These are phyloP conservation scores for Hyparrhenia diplandra DNA, from an alignment of 176 grass and related monocot genomes.

Conservation along the genomic window DNA sequence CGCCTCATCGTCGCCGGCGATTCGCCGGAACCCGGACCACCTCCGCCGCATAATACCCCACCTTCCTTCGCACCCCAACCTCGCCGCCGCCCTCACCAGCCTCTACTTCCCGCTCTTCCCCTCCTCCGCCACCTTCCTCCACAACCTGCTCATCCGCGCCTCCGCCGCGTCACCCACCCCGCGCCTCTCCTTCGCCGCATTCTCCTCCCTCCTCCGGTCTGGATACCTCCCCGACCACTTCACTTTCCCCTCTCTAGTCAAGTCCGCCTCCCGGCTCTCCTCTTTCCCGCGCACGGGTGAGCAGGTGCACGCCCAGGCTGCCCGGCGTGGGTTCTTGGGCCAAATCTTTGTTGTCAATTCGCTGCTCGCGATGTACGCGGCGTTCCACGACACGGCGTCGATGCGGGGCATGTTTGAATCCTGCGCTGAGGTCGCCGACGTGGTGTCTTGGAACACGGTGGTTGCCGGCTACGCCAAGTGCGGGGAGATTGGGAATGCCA, in stretches of 20 bases:
- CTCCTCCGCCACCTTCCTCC: constrained; percentile 55
- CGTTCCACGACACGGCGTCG: constrained; percentile 43
- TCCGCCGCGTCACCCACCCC: constrained; percentile 28
- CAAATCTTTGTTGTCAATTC: constrained; percentile 56
- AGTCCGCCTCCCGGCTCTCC: constrained; percentile 35
- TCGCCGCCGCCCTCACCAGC: constrained; percentile 36
- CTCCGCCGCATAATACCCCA: constrained; percentile 42
- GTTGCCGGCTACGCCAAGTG: constrained; percentile 46
- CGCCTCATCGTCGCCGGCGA: constrained; percentile 44
- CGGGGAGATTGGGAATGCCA: constrained; percentile 37
- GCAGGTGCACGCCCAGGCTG: constrained; percentile 53
- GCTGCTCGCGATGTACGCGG: constrained; percentile 55
- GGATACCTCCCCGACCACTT: constrained; percentile 21
- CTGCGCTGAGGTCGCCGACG: constrained; percentile 37
- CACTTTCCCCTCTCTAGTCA: constrained; percentile 35
- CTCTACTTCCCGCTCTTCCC: constrained; percentile 62
- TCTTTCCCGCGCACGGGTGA: constrained; percentile 34
- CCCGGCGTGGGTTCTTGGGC: constrained; percentile 44
- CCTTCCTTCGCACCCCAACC: constrained; percentile 41
- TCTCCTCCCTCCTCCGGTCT: constrained; percentile 40
- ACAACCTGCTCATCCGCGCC: constrained; percentile 67
- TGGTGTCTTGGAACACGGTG: constrained; percentile 77
- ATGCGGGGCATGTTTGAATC: constrained; percentile 47
- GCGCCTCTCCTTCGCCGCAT: constrained; percentile 29
- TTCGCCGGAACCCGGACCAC: constrained; percentile 21